Conservation (phyloP, 1,284 basidiomycete species). For the Leccinum pachyderme region DNA sequence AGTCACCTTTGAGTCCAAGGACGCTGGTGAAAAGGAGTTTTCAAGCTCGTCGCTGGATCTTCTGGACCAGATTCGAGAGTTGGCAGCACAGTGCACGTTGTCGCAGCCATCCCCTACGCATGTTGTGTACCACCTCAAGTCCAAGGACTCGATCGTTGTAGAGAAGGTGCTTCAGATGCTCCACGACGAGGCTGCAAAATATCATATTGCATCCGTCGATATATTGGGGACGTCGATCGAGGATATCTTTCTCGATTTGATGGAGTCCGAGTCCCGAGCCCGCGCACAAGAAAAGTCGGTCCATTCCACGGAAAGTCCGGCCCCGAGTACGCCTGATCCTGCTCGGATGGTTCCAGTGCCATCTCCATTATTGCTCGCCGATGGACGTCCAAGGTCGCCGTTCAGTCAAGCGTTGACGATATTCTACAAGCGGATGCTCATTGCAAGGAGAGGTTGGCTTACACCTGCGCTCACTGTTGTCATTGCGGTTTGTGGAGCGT, state of each 20-base stretch:
- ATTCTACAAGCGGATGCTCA: constrained; percentile 67
- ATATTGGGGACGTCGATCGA: constrained; percentile 74
- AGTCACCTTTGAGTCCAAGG: constrained; percentile 41
- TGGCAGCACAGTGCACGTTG: constrained; percentile 48
- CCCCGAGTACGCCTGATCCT: constrained; percentile 32
- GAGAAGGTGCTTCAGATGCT: constrained; percentile 56
- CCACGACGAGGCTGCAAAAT: constrained; percentile 41
- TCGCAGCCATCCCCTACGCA: constrained; percentile 41
- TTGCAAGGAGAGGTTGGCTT: constrained; percentile 68
- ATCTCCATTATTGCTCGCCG: constrained; percentile 41
- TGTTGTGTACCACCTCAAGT: constrained; percentile 53
- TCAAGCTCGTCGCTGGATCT: constrained; percentile 34
- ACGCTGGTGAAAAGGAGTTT: constrained; percentile 13
- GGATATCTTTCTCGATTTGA: constrained; percentile 75
- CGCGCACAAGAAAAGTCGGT: constrained; percentile 10
- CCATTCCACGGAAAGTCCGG: constrained; percentile 11
- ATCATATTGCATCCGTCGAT: constrained; percentile 55
- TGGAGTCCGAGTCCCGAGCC: constrained; percentile 44
- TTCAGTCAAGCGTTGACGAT: constrained; percentile 65
- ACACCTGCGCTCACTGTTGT: constrained; percentile 59
- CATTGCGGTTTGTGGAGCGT: constrained; percentile 61
- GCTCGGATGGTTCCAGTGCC: constrained; percentile 37
- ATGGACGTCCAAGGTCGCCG: constrained; percentile 50
- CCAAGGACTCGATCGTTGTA: constrained; percentile 53
- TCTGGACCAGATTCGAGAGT: constrained; percentile 41